phyloP scores from a whole-genome alignment of 169 alveolate species.

The Plasmodium reichenowi region DNA sequence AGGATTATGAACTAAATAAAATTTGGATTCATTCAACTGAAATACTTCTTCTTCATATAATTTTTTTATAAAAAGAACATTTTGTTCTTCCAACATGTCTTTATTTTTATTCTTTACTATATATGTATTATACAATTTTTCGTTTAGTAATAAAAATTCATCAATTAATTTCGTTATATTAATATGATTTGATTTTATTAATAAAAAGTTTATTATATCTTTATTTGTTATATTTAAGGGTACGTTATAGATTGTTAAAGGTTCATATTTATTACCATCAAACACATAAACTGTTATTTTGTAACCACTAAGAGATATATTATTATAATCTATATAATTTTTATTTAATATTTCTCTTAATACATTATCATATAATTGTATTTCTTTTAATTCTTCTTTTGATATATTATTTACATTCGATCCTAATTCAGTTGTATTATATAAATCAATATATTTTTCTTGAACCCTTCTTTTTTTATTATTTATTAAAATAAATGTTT shows the following conservation, averaged over 20 bases:
- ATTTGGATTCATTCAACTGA: slow-evolving; percentile 26
- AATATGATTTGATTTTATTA: slow-evolving; percentile 63
- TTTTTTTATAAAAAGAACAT: slow-evolving; percentile 21
- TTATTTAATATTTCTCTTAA: slow-evolving; percentile 52
- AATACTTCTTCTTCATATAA: slow-evolving; percentile 14
- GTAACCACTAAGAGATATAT: slow-evolving; percentile 32
- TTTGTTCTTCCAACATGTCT: slow-evolving; percentile 11
- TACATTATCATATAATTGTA: slow-evolving; percentile 38
- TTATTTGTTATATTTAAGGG: slow-evolving; percentile 72
- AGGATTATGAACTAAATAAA: slow-evolving; percentile 43
- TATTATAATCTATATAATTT: slow-evolving; percentile 45
- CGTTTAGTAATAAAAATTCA: slow-evolving; percentile 45
- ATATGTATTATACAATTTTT: slow-evolving; percentile 14
- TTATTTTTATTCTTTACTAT: not conserved
- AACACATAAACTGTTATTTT: slow-evolving; percentile 37
- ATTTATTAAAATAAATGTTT: slow-evolving; percentile 31
- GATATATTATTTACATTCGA: not conserved
- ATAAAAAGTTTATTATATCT: slow-evolving; percentile 60
- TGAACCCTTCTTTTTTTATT: not conserved
- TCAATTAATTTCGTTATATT: slow-evolving; percentile 34
- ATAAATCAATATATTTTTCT: slow-evolving; percentile 29
- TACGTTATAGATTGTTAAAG: slow-evolving; percentile 31
- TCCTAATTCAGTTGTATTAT: slow-evolving; percentile 37
- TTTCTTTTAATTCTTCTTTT: slow-evolving; percentile 24
- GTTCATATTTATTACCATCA: slow-evolving; percentile 40